phyloP scores from a whole-genome alignment of 208 protist species.

The Phytomonas francai region DNA sequence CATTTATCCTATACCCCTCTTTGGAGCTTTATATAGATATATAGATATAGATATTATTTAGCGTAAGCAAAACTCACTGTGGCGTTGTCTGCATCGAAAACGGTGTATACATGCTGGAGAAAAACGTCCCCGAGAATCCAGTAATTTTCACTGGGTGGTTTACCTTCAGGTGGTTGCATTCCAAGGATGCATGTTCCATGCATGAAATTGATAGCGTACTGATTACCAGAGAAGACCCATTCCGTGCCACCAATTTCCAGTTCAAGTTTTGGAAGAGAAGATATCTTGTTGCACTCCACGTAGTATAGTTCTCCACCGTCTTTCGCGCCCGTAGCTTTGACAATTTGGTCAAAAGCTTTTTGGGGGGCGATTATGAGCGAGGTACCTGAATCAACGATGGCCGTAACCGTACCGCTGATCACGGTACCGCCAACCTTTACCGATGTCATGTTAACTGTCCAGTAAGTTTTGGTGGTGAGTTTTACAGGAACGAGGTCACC shows the following conservation, averaged over 20 bases:
- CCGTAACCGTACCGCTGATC: slow-evolving; percentile 33
- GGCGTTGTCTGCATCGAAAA: slow-evolving; percentile 51
- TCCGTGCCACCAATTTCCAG: slow-evolving; percentile 51
- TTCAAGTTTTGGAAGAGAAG: slow-evolving; percentile 58
- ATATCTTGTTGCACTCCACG: slow-evolving; percentile 30
- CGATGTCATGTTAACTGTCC: slow-evolving; percentile 67
- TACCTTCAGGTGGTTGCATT: slow-evolving; percentile 37
- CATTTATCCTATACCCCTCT: neutral
- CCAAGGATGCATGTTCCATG: slow-evolving; percentile 39
- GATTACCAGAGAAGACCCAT: slow-evolving; percentile 52
- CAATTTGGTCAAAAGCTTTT: slow-evolving; percentile 28
- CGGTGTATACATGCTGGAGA: slow-evolving; percentile 44
- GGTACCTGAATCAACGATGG: slow-evolving; percentile 92
- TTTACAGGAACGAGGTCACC: slow-evolving; percentile 77
- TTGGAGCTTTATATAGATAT: neutral
- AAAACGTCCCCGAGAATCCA: slow-evolving; percentile 60
- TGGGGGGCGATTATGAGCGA: slow-evolving; percentile 89
- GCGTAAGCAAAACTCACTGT: slow-evolving; percentile 42
- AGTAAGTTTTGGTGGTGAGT: slow-evolving; percentile 88
- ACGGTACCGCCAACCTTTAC: slow-evolving; percentile 27
- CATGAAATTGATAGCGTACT: slow-evolving; percentile 85
- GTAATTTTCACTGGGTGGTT: slow-evolving; percentile 22
- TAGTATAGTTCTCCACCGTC: slow-evolving; percentile 31
- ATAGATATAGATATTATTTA: slow-evolving; percentile 15
- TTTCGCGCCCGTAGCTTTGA: slow-evolving; percentile 38